Evolutionary conservation across 768 basidiomycete genomes (phyloP), one percentile per base, ranked within the genome.

Genomic region (Podaxis sp.): DNA sequence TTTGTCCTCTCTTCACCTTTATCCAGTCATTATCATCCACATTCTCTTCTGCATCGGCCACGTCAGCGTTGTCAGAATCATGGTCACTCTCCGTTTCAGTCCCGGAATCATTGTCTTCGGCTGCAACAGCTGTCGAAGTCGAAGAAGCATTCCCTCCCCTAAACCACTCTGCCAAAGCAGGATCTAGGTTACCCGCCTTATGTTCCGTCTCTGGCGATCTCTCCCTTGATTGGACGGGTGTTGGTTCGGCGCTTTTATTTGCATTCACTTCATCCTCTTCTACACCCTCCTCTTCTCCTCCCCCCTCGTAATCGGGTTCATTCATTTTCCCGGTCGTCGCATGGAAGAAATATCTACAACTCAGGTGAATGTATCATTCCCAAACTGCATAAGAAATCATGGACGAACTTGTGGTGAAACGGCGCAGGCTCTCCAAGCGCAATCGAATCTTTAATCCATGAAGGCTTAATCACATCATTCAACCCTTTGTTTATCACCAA

Each of bases 371-470:
- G 6, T 36, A 53, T 5, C 37, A 4, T 23, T 16, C 11, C 27
- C 23, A 54, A 18, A 16, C 57, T 10, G 18, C 51, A 60, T 6
- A 46, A 48, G 32, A 36, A 40, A 50, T 3, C 18, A 35, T 23
- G 14, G 14, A 40, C 68, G 52, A 66, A 94, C 93, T 84, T 88
- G 72, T 88, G 87, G 40, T 71, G 78, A 61, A 95, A 73, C 0
- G 91, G 87, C 27, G 84, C 72, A 18, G 78, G 75, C 60, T 82
- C 75, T 10, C 79, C 81, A 28, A 76, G 74, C 4, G 79, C 76
- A n/a, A 95, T 78, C 23, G 88, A 95, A 67, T 94, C 91, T 38
- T 78, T 68, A 57, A 98, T 77, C 94, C 95, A 98, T 28, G 81
- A 74, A 0, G 95, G 92, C 58, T 82, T 86, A 61, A 96, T 74